Evolutionary conservation across 1,284 basidiomycete species (phyloP).

Genomic region (Bjerkandera adusta): DNA sequence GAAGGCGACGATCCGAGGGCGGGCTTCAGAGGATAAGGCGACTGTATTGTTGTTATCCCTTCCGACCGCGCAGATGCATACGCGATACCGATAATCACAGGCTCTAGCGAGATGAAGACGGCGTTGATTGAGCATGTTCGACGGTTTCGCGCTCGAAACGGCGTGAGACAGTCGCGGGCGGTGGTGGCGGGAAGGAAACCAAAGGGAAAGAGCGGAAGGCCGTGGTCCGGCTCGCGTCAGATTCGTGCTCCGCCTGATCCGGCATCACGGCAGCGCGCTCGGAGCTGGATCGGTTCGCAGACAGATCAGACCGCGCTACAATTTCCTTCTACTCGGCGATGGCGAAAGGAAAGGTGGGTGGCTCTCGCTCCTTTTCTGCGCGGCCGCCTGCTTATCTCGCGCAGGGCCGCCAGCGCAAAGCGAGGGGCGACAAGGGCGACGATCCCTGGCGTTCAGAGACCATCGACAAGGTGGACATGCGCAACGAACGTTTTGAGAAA

Average conservation of each 20-base stretch:
- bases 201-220: not conserved
- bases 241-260: slow-evolving; percentile 2
- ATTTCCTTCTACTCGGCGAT: slow-evolving; percentile 8
- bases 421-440: slow-evolving; percentile 8
- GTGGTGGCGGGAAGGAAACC: too few relatives aligned
- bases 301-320: slow-evolving; percentile 6
- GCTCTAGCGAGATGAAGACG: not conserved
- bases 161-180: too few relatives aligned
- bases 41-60: too few relatives aligned
- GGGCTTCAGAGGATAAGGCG: too few relatives aligned
- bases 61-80: not conserved
- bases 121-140: too few relatives aligned
- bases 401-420: slow-evolving; percentile 11
- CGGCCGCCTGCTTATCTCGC: too few relatives aligned
- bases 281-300: slow-evolving; percentile 2
- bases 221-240: not conserved
- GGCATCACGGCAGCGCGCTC: slow-evolving; percentile 1
- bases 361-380: not conserved
- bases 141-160: too few relatives aligned
- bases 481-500: slow-evolving; percentile 68
- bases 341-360: slow-evolving; percentile 17
- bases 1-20: not conserved
- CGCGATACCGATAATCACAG: not conserved
- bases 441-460: slow-evolving; percentile 28
- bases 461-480: slow-evolving; percentile 61